phyloP scores from a whole-genome alignment of 495 filamentous ascomycete genomes.

The Lasiosphaeris hirsuta region DNA sequence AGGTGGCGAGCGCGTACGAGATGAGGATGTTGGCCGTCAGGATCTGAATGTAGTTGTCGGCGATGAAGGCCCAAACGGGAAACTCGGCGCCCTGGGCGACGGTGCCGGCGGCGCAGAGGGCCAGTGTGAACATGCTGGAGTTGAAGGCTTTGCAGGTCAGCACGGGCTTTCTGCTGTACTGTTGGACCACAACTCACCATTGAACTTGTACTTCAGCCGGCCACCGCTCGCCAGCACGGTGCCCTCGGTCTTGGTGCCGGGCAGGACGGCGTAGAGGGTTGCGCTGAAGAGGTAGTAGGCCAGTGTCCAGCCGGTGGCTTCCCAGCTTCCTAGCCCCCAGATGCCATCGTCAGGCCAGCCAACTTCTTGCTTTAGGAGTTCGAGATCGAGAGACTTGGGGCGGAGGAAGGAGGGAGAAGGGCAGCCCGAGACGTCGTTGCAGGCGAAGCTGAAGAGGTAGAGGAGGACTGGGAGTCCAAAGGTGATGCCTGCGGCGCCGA shows the following conservation, averaged over 20 bases:
- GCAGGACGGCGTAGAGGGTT: conserved; percentile 71
- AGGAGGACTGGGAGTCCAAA: conserved; percentile 72
- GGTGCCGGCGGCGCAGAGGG: conserved; percentile 67
- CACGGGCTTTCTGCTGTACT: neutral
- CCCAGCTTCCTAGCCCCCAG: conserved; percentile 56
- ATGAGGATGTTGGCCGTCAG: conserved; percentile 81
- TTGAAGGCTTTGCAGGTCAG: conserved; percentile 59
- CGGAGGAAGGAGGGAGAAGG: conserved; percentile 80
- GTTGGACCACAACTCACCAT: conserved; percentile 53
- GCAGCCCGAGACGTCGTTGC: conserved; percentile 90
- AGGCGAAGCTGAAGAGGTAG: conserved; percentile 76
- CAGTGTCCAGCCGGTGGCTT: conserved; percentile 62
- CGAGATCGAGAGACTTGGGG: conserved; percentile 66
- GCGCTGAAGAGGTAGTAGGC: conserved; percentile 79
- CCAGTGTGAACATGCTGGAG: conserved; percentile 67
- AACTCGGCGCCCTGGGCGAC: conserved; percentile 75
- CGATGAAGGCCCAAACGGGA: conserved; percentile 85
- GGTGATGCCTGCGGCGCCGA: conserved; percentile 69
- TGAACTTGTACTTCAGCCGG: conserved; percentile 82
- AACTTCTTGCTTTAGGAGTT: conserved; percentile 68
- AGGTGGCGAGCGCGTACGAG: conserved; percentile 62
- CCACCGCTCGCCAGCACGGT: conserved; percentile 67
- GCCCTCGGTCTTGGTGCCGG: conserved; percentile 69
- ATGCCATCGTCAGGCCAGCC: conserved; percentile 73
- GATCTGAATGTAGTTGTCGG: conserved; percentile 83